Base-by-base conservation (phyloP, 1,139 yeast species). In the Hanseniaspora gamundiae region DNA sequence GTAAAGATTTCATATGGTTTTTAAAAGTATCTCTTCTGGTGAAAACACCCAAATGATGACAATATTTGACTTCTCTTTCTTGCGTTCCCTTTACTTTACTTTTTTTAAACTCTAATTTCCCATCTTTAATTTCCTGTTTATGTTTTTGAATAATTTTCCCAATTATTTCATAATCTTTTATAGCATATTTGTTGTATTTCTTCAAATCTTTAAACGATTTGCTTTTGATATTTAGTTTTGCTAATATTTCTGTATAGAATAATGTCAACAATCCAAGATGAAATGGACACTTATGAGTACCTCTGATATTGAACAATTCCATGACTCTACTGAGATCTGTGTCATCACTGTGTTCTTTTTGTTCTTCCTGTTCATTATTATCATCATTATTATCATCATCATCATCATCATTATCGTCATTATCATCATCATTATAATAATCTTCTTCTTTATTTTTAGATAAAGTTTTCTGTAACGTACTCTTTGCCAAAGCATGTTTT, bases 11-110 rank as follows among this genome's bases (percentile, higher is more conserved):
- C 49, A 87, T 68, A 62, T 87, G 96, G 62, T 86, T 87, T 58
- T 87, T 87, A 65, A 77, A 87, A 6, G 96, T 87, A 61, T 87
- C 96, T 59, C 95, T 83, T 41, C 96, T 71, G 17, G 87, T 76
- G 55, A 87, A 87, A 35, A 82, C 78, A 6, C 95, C 95, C 4
- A 85, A 77, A 48, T 75, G 74, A 59, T 87, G 95, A 58, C 95
- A 85, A 40, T 52, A 51, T 4, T 56, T 51, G 2, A 62, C 55
- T 36, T 55, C 61, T n/a, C 39, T 28, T 13, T 39, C 42, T 8
- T 39, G 29, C 10, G 33, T 7, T 11, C 40, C 13, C 6, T 24
- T 24, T 24, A 7, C 9, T 24, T 24, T 24, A 24, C 6, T 24
- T 24, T 24, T 24, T 24, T 24, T 24, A 24, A 7, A 24, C 9